phyloP scores from a whole-genome alignment of 2,329 filamentous ascomycete species.

The Ascochyta viciae-villosae region DNA sequence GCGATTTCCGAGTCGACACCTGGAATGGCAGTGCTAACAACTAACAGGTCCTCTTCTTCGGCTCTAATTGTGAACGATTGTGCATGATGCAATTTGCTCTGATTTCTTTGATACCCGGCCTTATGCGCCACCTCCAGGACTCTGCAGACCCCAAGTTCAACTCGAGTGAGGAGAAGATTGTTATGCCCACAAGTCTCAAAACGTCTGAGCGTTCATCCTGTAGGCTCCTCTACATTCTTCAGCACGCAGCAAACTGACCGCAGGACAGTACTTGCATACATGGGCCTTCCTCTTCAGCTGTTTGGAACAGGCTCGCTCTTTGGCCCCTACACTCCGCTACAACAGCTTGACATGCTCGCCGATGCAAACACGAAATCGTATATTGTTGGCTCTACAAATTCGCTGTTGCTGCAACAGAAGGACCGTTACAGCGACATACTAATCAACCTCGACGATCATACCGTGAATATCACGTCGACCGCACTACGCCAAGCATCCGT shows the following conservation, averaged over 20 bases:
- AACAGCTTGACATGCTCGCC: constrained; percentile 92
- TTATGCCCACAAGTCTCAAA: constrained; percentile 81
- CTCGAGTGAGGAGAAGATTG: constrained; percentile 75
- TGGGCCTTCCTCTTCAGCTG: constrained; percentile 92
- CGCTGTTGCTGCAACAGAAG: constrained; percentile 88
- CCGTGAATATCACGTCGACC: constrained; percentile 81
- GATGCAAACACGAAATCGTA: constrained; percentile 97
- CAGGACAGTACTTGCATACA: constrained; percentile 76
- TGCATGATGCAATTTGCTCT: constrained; percentile 99
- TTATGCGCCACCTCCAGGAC: constrained; percentile 91
- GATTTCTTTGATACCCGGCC: constrained; percentile 90
- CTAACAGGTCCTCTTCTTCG: constrained; percentile 93
- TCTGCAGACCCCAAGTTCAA: constrained; percentile 94
- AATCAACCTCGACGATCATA: constrained; percentile 92
- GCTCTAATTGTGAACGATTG: constrained; percentile 90
- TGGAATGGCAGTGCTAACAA: constrained; percentile 20
- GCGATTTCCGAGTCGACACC: no score
- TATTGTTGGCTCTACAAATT: constrained; percentile 96
- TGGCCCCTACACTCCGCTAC: constrained; percentile 93
- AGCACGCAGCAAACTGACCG: constrained; percentile 29
- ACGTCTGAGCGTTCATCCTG: constrained; percentile 89
- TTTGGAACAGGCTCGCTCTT: constrained; percentile 97
- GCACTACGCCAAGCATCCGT: constrained; percentile 77
- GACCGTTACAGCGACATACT: constrained; percentile 96
- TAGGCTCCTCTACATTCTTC: constrained; percentile 37